Percentiles rank a stretch among this genome's conserved stretches.
Evolutionary conservation across 2,329 filamentous ascomycete species (phyloP).

Genomic region (Ceratocystis albifundus): DNA sequence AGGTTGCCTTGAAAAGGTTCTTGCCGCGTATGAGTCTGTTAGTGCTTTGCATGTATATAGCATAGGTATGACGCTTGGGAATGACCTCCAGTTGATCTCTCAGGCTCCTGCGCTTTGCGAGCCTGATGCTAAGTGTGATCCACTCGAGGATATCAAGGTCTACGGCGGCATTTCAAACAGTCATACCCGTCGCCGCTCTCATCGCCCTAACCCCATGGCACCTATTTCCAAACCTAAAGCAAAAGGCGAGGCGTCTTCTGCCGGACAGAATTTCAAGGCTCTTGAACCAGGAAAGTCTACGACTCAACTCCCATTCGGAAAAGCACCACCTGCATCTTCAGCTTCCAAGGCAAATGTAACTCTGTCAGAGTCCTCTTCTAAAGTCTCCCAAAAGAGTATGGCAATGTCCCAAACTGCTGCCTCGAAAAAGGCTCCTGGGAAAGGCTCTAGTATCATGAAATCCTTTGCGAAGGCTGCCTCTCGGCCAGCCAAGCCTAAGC

Average conservation of each 20-base stretch:
- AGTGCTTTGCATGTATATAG: slow-evolving; percentile 80
- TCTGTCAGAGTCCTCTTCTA: not conserved
- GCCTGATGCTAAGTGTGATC: not conserved
- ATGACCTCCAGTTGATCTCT: slow-evolving; percentile 25
- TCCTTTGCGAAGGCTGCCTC: slow-evolving; percentile 57
- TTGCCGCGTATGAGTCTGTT: slow-evolving; percentile 59
- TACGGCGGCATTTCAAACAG: slow-evolving; percentile 17
- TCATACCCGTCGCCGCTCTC: slow-evolving; percentile 10
- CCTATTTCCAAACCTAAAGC: not conserved
- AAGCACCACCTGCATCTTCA: not conserved
- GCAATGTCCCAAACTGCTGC: slow-evolving; percentile 2
- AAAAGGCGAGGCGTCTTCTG: not conserved
- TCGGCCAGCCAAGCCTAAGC: slow-evolving; percentile 41
- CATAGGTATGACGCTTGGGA: slow-evolving; percentile 57
- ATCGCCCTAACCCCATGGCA: not conserved
- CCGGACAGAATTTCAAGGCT: not conserved
- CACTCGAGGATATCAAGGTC: slow-evolving; percentile 14
- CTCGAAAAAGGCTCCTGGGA: slow-evolving; percentile 12
- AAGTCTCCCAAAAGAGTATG: not conserved
- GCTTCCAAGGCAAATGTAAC: not conserved
- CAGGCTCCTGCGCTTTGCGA: slow-evolving; percentile 9
- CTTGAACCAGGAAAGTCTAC: slow-evolving; percentile 8
- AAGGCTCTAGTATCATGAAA: slow-evolving; percentile 54
- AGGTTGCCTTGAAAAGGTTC: slow-evolving; percentile 57
- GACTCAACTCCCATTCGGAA: slow-evolving; percentile 11